These are phyloP conservation scores for Barnettozyma hawaiiensis DNA, from an alignment of 1,139 yeast species.

Conservation along the genomic window DNA sequence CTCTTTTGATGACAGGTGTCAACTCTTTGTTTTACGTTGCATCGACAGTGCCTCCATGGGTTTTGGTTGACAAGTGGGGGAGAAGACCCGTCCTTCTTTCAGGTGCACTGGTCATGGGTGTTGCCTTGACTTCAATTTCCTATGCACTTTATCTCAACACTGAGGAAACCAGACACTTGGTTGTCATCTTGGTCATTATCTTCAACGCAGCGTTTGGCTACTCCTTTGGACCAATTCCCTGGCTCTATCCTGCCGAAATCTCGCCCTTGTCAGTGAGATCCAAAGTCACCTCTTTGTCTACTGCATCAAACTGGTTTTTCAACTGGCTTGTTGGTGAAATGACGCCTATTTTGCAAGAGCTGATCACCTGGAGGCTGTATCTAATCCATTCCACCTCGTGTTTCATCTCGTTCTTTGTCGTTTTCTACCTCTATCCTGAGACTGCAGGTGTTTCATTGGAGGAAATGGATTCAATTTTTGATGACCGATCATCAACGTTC, in stretches of 20 bases:
- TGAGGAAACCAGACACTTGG: conserved; percentile 59
- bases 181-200: conserved; percentile 69
- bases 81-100: conserved; percentile 72
- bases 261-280: conserved; percentile 85
- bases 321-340: conserved; percentile 88
- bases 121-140: conserved; percentile 61
- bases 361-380: conserved; percentile 74
- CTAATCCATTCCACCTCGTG: conserved; percentile 78
- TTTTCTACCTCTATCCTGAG: conserved; percentile 72
- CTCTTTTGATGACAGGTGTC: conserved; percentile 89
- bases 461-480: conserved; percentile 82
- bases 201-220: conserved; percentile 85
- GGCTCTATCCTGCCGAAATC: conserved; percentile 88
- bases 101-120: conserved; percentile 78
- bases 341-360: conserved; percentile 79
- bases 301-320: conserved; percentile 94
- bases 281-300: conserved; percentile 85
- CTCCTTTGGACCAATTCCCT: conserved; percentile 93
- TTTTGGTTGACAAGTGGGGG: conserved; percentile 86
- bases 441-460: conserved; percentile 86
- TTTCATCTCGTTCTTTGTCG: conserved; percentile 62
- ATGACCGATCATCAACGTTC: conserved; percentile 45
- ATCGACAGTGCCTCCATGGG: conserved; percentile 89
- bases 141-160: conserved; percentile 57
- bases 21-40: conserved; percentile 70